Percentiles rank a stretch among this genome's conserved stretches.
Conservation (phyloP, 2,329 filamentous ascomycete species). For the Fusarium begoniae region DNA sequence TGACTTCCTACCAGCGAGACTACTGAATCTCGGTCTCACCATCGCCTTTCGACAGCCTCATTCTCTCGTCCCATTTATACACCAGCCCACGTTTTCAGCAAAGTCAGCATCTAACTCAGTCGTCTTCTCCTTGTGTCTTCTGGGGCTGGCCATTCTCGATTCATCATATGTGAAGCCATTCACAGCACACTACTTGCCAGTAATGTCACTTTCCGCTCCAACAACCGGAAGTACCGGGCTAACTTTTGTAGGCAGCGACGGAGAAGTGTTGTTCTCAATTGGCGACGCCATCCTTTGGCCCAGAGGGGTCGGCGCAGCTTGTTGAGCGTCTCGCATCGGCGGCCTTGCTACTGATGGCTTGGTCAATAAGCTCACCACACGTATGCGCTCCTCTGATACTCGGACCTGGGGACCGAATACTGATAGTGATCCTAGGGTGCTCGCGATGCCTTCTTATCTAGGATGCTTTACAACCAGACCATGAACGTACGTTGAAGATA, state of each 20-base stretch:
- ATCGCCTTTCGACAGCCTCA: conserved; percentile 6
- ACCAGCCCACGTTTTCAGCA: conserved; percentile 3
- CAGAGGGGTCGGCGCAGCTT: background rate
- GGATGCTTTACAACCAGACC: background rate
- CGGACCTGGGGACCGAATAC: too few species aligned
- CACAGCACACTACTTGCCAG: background rate
- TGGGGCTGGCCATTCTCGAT: background rate
- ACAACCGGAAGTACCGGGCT: too few species aligned
- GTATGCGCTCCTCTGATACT: too few species aligned
- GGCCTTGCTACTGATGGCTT: background rate
- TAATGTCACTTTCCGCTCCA: background rate
- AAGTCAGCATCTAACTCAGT: background rate
- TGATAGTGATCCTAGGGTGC: background rate
- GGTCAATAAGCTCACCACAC: background rate
- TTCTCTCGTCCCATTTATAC: background rate
- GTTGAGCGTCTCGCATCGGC: background rate
- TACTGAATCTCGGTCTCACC: conserved; percentile 4
- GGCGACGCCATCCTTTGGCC: background rate
- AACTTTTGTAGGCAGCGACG: background rate
- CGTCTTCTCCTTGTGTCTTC: background rate
- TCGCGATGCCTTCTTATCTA: background rate
- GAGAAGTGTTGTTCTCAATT: conserved; percentile 3
- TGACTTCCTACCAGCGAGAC: background rate
- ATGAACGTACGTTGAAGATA: background rate
- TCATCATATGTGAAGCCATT: background rate